Base-by-base conservation (phyloP, 2,329 filamentous ascomycete genomes). In the Colletotrichum liriopes region DNA sequence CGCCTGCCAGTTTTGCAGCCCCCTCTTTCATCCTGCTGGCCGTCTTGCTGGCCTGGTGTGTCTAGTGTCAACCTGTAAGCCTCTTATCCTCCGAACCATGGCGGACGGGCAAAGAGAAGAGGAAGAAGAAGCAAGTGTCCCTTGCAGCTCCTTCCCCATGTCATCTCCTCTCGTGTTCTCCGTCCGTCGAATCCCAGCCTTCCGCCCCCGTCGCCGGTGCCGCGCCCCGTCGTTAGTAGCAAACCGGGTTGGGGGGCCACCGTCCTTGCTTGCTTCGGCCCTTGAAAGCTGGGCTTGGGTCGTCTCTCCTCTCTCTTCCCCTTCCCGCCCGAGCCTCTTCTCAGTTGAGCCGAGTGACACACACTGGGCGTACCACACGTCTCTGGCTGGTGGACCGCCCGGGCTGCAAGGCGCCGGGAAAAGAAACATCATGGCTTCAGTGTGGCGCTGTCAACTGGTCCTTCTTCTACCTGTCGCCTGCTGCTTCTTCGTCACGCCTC, bases 381-480 rank as follows among this genome's bases (percentile, higher is more conserved):
- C 60, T 63, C 35, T 39, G 12, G 37, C 41, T 52, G 51, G 29
- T 64, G 49, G 64, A 54, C 35, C 60, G 45, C 54, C 37, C 43
- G 59, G 59, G 20, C 58, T 65, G 47, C 70, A 70, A 72, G 70
- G 59, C 65, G 70, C 65, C 65, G 65, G 54, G 45, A 60, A 39
- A 69, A 72, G 65, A 41, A 69, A 69, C 60, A 69, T 41, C 43
- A 47, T 49, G 49, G 45, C 54, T 65, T 52, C 54, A 55, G 56
- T 60, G 65, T 72, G 70, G 70, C 65, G 59, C 65, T 71, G 69
- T 71, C 69, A 68, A 54, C 61, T 45, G 18, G 61, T 43, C 9
- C 65, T 47, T 35, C 20, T 43, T 23, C 58, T 18, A 20, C 35
- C 43, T 32, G 43, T 23, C 60, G 45, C 23, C 37, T 64, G 6